A percentile compares a stretch with the other conserved stretches of the same genome.
Evolutionary conservation across 2,329 filamentous ascomycete genomes (phyloP).

Genomic region (Graphilbum sp.): DNA sequence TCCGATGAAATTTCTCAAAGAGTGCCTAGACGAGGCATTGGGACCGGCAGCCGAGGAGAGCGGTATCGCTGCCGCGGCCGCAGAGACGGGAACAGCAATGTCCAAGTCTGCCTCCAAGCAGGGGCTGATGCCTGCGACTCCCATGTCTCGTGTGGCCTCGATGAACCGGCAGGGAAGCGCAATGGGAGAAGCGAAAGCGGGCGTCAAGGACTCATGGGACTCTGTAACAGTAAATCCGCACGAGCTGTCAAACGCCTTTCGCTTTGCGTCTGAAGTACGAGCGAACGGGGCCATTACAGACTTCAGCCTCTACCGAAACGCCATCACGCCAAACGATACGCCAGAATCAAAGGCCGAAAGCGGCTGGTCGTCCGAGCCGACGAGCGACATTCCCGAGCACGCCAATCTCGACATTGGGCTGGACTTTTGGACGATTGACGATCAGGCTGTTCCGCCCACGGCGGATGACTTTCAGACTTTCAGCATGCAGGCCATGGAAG

Average conservation of each 20-base stretch:
- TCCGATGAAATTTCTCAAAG: constrained; percentile 34
- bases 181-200: too few relatives aligned
- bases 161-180: constrained; percentile 34
- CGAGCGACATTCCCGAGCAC: constrained; percentile 43
- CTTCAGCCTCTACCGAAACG: constrained; percentile 31
- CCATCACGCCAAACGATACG: constrained; percentile 44
- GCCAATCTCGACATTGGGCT: constrained; percentile 35
- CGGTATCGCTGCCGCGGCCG: background rate
- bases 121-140: constrained; percentile 26
- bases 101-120: constrained; percentile 27
- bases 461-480: constrained; percentile 26
- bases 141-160: constrained; percentile 33
- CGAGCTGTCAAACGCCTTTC: constrained; percentile 26
- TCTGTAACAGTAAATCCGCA: constrained; percentile 36
- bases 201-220: constrained; percentile 14
- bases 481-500: constrained; percentile 15
- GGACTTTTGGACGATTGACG: constrained; percentile 30
- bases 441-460: constrained; percentile 15
- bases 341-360: constrained; percentile 48
- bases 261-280: constrained; percentile 20
- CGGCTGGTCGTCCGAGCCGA: constrained; percentile 37
- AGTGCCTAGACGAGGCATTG: constrained; percentile 30
- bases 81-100: constrained; percentile 17
- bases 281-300: constrained; percentile 34
- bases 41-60: constrained; percentile 9